Evolutionary conservation across 306 rosid species (phyloP), one percentile per base, ranked within the genome.

Genomic region (Acacia confusa): DNA sequence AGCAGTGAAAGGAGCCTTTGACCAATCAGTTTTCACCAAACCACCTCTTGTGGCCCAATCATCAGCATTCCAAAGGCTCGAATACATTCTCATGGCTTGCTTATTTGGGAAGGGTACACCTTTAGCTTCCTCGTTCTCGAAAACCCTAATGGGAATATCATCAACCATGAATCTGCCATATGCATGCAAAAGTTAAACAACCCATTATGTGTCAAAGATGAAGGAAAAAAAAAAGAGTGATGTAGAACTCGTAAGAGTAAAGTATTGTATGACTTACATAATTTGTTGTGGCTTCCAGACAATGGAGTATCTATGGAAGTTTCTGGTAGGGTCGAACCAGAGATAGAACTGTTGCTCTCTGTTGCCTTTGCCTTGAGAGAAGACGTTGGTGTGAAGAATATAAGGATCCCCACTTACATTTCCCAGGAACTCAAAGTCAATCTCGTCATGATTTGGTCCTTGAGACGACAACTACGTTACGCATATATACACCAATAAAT

Each of bases 21-120:
- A 80, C 97, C 97, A 92, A 77, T 90, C 88, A 0, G 93, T 92
- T 79, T 92, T 92, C 41, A 87, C 89, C 45, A 90, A 80, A 70
- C 97, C 94, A 30, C 97, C 94, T 83, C 92, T 88, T 2, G 97
- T 92, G 55, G 97, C 97, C 97, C 97, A 90, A 52, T 87, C 92
- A 76, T 92, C 97, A 1, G 92, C 97, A 70, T 86, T 87, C 97
- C 94, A 90, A 0, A 92, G 77, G 74, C 94, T 92, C 0, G 92
- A 86, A 85, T 86, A 84, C 20, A 89, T 41, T 81, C 90, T 88
- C 97, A 92, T 90, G 1, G 94, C 81, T 32, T 92, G 94, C 72
- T 75, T 82, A 82, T 88, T 90, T 67, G 94, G 94, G 75, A 84
- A 90, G 14, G 92, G 86, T 36, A 87, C 85, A 2, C 92, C 97